These are phyloP conservation scores for Podaxis sp. DNA, from an alignment of 768 basidiomycete genomes.

Conservation along the genomic window DNA sequence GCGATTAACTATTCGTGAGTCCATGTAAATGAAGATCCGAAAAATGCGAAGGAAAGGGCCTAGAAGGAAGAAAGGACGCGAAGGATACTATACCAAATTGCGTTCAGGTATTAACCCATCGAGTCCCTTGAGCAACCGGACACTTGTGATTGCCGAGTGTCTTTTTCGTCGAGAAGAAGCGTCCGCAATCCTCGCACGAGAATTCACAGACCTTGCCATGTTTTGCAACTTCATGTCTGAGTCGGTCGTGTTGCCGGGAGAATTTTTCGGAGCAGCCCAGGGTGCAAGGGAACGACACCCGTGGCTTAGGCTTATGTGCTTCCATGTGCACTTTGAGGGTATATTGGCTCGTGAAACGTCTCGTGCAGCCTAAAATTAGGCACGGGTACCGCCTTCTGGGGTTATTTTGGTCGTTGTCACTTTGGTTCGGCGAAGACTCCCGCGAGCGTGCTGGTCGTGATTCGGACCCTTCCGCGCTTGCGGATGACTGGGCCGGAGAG, in stretches of 20 bases:
- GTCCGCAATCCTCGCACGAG: conserved; percentile 43
- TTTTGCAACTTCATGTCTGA: conserved; percentile 55
- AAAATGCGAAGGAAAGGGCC: conserved; percentile 5
- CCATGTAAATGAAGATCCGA: not conserved
- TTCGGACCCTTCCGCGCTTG: conserved; percentile 21
- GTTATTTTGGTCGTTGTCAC: conserved; percentile 28
- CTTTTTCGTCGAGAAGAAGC: conserved; percentile 50
- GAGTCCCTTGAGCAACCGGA: conserved; percentile 42
- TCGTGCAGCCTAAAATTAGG: conserved; percentile 39
- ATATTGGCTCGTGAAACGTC: conserved; percentile 50
- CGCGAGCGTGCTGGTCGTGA: conserved; percentile 22
- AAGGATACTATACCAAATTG: not conserved
- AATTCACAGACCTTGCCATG: conserved; percentile 55
- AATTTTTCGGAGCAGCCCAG: conserved; percentile 52
- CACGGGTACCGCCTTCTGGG: conserved; percentile 43
- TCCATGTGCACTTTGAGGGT: conserved; percentile 53
- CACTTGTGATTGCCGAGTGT: conserved; percentile 55
- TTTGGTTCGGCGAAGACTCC: conserved; percentile 27
- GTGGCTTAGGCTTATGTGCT: conserved; percentile 49
- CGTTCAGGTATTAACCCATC: conserved; percentile 38
- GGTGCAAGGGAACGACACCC: conserved; percentile 44
- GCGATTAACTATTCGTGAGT: not conserved
- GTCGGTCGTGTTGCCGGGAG: conserved; percentile 51
- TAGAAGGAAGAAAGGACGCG: not conserved
- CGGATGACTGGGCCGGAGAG: conserved; percentile 24